phyloP scores from a whole-genome alignment of 2,329 filamentous ascomycete genomes.

The Capronia epimyces region DNA sequence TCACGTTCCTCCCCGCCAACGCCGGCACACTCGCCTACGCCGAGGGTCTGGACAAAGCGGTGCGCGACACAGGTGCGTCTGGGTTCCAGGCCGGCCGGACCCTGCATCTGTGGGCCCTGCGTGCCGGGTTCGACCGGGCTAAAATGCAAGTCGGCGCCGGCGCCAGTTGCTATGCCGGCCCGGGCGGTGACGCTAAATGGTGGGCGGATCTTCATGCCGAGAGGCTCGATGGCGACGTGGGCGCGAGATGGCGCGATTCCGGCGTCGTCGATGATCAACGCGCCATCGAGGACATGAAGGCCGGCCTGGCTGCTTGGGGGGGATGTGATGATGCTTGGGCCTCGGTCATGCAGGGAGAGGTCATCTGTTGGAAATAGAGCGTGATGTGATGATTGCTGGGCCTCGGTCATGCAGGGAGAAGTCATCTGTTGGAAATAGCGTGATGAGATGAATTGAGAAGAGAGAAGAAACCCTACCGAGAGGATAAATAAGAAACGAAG shows the following conservation, averaged over 20 bases:
- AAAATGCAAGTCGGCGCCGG: slow-evolving; percentile 22
- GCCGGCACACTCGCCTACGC: slow-evolving; percentile 23
- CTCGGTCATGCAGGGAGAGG: slow-evolving; percentile 13
- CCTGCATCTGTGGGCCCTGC: slow-evolving; percentile 26
- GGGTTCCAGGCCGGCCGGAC: slow-evolving; percentile 26
- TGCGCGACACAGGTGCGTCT: slow-evolving; percentile 28
- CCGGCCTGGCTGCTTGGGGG: slow-evolving; percentile 8
- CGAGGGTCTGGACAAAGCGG: slow-evolving; percentile 22
- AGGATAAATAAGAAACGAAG: no score
- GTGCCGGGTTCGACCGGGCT: slow-evolving; percentile 25
- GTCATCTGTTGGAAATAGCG: no score
- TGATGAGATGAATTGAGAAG: no score
- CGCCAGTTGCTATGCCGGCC: slow-evolving; percentile 10
- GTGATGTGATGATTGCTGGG: slow-evolving; percentile 12
- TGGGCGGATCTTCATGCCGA: slow-evolving; percentile 16
- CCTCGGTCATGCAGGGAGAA: slow-evolving; percentile 6
- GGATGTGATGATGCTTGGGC: slow-evolving; percentile 16
- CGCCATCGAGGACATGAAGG: slow-evolving; percentile 9
- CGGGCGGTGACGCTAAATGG: slow-evolving; percentile 10
- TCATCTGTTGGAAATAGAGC: slow-evolving; percentile 19
- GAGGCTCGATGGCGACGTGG: slow-evolving; percentile 14
- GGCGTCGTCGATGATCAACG: slow-evolving; percentile 4
- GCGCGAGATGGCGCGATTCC: slow-evolving; percentile 5
- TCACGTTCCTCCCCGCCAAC: slow-evolving; percentile 29
- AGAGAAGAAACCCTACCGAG: no score